Base-by-base conservation (phyloP, 2,329 filamentous ascomycete species). In the Myrmaecium sp. region DNA sequence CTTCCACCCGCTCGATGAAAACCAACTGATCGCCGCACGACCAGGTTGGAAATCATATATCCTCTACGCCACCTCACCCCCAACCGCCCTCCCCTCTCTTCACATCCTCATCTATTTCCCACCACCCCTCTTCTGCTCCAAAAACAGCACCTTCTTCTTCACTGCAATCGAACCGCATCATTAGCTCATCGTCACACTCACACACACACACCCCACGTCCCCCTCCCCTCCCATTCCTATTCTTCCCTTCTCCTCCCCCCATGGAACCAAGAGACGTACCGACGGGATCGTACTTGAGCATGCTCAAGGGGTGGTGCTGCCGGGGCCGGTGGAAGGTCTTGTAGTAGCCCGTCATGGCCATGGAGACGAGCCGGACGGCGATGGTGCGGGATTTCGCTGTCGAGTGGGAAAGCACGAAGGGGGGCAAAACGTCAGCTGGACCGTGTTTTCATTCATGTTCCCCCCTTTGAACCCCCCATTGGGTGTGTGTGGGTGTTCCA, bases 321-420 rank as follows among this genome's bases (percentile, higher is more conserved):
- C 89, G 75, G 8, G 83, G 84, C 32, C 91, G 74, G 41, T 76
- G 66, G 54, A 92, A 73, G 28, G 82, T 91, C 55, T 86, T 84
- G 66, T 86, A 98, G 67, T 83, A 98, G 46, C 89, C 89, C 14
- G 89, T 98, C 76, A 93, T 76, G 51, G 89, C 89, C 89, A 98
- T 98, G 36, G 83, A 93, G 52, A 98, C 64, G 40, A 98, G 76
- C 51, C 89, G 84, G 53, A 94, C 86, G 49, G 80, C 70, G 51
- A 98, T 75, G 39, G 86, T 76, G 52, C 91, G 82, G 48, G 84
- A 80, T 65, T 95, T 95, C n/a, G n/a, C n/a, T n/a, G n/a, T n/a
- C n/a, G n/a, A n/a, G n/a, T n/a, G n/a, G n/a, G n/a, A n/a, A n/a
- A n/a, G n/a, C n/a, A n/a, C n/a, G n/a, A n/a, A n/a, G n/a, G n/a